Conservation (phyloP, 495 filamentous ascomycete species). For the Apodospora peruviana region DNA sequence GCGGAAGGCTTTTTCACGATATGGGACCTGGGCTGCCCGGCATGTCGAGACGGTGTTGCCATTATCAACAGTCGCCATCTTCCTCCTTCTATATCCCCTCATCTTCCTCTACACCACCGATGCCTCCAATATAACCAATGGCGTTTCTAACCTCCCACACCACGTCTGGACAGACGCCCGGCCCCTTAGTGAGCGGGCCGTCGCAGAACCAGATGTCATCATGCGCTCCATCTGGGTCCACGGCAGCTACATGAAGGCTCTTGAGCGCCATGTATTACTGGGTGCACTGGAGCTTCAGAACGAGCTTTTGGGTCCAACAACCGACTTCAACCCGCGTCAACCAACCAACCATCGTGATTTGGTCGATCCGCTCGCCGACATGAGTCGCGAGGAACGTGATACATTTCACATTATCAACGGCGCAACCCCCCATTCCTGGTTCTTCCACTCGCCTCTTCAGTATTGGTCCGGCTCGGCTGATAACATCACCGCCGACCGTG, state of each 20-base stretch:
- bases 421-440: slow-evolving; percentile 49
- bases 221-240: slow-evolving; percentile 56
- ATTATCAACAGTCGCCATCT: slow-evolving; percentile 55
- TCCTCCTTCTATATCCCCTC: slow-evolving; percentile 60
- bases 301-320: slow-evolving; percentile 48
- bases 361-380: slow-evolving; percentile 14
- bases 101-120: slow-evolving; percentile 61
- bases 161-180: slow-evolving; percentile 73
- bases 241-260: slow-evolving; percentile 63
- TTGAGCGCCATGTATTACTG: slow-evolving; percentile 54
- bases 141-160: slow-evolving; percentile 58
- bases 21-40: slow-evolving; percentile 58
- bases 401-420: slow-evolving; percentile 46
- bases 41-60: slow-evolving; percentile 63
- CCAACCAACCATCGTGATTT: slow-evolving; percentile 4
- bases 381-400: slow-evolving; percentile 40
- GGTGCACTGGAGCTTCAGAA: slow-evolving; percentile 60
- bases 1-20: slow-evolving; percentile 52
- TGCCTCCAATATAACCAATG: slow-evolving; percentile 51
- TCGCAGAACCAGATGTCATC: slow-evolving; percentile 43
- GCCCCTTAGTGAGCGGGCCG: slow-evolving; percentile 39
- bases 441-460: slow-evolving; percentile 68
- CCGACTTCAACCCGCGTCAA: slow-evolving; percentile 44
- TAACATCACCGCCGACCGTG: slow-evolving; percentile 47
- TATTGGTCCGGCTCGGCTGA: slow-evolving; percentile 64